A percentile compares a stretch with the other conserved stretches of the same genome.
These are phyloP conservation scores for Amanita thiersii DNA, from an alignment of 768 basidiomycete species.

Conservation along the genomic window DNA sequence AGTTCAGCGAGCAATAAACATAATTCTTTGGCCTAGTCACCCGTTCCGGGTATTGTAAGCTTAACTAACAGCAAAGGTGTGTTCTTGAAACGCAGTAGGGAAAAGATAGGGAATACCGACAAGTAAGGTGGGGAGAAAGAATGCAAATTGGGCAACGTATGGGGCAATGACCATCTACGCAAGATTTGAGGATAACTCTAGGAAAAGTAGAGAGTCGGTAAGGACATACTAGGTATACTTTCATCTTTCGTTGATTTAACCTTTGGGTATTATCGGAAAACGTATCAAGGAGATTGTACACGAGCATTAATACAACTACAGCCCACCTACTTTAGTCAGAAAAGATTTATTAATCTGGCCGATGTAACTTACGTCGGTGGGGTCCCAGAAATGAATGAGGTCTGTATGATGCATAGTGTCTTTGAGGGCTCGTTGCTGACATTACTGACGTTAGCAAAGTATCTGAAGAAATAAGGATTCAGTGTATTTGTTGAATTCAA, in stretches of 20 bases:
- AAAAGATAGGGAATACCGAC: constrained; percentile 11
- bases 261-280: constrained; percentile 10
- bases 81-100: too few relatives aligned
- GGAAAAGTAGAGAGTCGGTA: constrained; percentile 2
- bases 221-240: too few relatives aligned
- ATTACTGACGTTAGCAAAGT: constrained; percentile 31
- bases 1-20: constrained; percentile 24
- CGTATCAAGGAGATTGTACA: constrained; percentile 22
- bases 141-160: constrained; percentile 21
- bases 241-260: constrained; percentile 15
- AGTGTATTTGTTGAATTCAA: neutral
- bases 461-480: too few relatives aligned
- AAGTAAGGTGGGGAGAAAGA: constrained; percentile 21
- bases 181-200: neutral
- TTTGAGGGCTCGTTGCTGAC: constrained; percentile 25
- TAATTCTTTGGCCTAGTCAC: constrained; percentile 16
- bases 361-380: constrained; percentile 25
- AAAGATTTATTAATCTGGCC: too few relatives aligned
- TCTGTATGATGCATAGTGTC: constrained; percentile 34
- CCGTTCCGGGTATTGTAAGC: constrained; percentile 17
- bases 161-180: constrained; percentile 26
- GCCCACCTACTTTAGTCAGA: constrained; percentile 23
- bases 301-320: constrained; percentile 25
- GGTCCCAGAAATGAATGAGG: constrained; percentile 31
- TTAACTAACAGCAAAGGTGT: too few relatives aligned